phyloP scores from a whole-genome alignment of 139 green algal genomes.

The Chlamydomonas sphaeroides region DNA sequence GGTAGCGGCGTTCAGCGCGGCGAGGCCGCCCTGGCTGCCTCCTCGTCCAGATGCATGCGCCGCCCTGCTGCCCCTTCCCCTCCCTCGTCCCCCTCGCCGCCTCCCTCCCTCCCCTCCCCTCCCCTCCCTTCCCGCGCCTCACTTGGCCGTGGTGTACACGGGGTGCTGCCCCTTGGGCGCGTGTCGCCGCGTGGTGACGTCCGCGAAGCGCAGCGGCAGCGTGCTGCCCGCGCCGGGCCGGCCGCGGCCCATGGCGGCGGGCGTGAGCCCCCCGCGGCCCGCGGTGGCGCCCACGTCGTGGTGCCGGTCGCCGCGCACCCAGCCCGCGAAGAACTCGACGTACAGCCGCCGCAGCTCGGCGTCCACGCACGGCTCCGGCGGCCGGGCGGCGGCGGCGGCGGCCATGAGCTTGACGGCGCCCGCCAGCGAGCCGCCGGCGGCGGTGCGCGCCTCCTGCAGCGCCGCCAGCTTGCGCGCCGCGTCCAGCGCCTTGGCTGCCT shows the following conservation, averaged over 20 bases:
- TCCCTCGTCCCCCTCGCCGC: no score
- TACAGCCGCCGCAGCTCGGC: constrained; percentile 10
- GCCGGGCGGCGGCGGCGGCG: not conserved
- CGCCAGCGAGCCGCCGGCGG: constrained; percentile 8
- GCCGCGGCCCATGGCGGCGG: not conserved
- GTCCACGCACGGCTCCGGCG: constrained; percentile 23
- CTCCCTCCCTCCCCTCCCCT: no score
- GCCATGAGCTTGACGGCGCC: constrained; percentile 5
- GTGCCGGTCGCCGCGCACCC: constrained; percentile 30
- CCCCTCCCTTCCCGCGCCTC: no score
- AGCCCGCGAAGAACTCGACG: constrained; percentile 1
- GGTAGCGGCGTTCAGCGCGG: no score
- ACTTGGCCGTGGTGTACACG: no score
- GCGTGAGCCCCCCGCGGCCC: not conserved
- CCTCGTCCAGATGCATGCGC: no score
- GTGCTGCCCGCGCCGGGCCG: not conserved
- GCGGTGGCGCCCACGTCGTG: constrained; percentile 20
- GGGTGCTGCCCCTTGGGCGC: not conserved
- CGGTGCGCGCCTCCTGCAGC: constrained; percentile 25
- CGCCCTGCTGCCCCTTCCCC: no score
- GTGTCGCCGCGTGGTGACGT: constrained; percentile 37
- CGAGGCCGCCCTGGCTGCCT: no score
- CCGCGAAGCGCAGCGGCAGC: constrained; percentile 43
- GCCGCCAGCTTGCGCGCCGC: constrained; percentile 11
- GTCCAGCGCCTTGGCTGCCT: constrained; percentile 30